A percentile compares a stretch with the other conserved stretches of the same genome.
phyloP scores from a whole-genome alignment of 306 rosid genomes.

The Corylus heterophylla region DNA sequence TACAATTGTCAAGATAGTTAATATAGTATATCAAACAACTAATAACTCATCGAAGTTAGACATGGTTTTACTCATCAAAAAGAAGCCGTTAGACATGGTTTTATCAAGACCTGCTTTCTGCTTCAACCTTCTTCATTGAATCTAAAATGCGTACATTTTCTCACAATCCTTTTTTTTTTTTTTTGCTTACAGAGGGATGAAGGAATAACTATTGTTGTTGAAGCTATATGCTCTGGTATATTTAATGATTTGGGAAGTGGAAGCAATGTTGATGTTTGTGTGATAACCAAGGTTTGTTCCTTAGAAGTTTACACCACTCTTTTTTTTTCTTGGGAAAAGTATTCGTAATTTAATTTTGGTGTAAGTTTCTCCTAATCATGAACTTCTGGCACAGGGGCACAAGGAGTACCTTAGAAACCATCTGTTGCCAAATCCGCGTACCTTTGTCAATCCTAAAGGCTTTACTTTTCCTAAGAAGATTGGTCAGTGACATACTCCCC shows the following conservation, averaged over 20 bases:
- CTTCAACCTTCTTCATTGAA: neutral
- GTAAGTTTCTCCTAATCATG: conserved; percentile 19
- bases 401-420: conserved; percentile 91
- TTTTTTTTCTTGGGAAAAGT: conserved; percentile 1
- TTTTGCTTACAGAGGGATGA: conserved; percentile 67
- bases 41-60: neutral
- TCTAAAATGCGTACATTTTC: neutral
- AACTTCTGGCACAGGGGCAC: conserved; percentile 57
- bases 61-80: too few species aligned
- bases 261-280: conserved; percentile 91
- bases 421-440: conserved; percentile 81
- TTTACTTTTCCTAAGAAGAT: conserved; percentile 73
- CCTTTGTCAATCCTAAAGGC: conserved; percentile 67
- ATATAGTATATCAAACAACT: neutral
- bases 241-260: conserved; percentile 98
- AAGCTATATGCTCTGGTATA: conserved; percentile 90
- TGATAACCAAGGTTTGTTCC: conserved; percentile 80
- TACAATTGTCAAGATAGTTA: neutral
- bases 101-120: neutral
- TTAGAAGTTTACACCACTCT: conserved; percentile 11
- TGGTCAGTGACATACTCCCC: conserved; percentile 45
- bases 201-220: conserved; percentile 70
- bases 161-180: conserved; percentile 11
- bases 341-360: conserved; percentile 10
- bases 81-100: neutral